phyloP scores from a whole-genome alignment of 306 rosid species.

The Cucumis melo region DNA sequence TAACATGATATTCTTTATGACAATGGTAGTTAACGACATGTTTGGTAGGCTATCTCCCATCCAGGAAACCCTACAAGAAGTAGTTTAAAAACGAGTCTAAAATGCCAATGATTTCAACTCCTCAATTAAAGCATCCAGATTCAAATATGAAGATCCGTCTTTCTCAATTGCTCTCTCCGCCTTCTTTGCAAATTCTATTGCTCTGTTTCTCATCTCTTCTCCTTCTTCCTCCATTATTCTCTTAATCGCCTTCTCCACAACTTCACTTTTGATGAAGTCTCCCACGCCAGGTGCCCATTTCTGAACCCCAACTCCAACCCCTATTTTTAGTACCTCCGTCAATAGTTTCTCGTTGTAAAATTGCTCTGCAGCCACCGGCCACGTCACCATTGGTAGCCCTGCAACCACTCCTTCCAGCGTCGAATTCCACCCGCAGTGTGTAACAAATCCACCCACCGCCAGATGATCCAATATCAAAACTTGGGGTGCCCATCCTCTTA shows the following conservation, averaged over 20 bases:
- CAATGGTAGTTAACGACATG: too few species aligned
- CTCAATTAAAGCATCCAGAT: not conserved
- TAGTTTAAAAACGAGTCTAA: not conserved
- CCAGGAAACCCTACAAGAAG: not conserved
- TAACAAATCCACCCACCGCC: constrained; percentile 49
- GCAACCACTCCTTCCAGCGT: constrained; percentile 37
- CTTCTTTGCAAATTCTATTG: not conserved
- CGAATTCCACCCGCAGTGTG: constrained; percentile 78
- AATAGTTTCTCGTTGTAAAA: not conserved
- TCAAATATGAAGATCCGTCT: not conserved
- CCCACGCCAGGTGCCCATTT: not conserved
- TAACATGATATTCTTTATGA: too few species aligned
- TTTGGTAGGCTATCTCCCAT: too few species aligned
- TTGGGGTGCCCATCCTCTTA: constrained; percentile 34
- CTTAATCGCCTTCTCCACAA: not conserved
- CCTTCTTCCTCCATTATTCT: not conserved
- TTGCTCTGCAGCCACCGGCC: constrained; percentile 30
- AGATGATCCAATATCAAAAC: constrained; percentile 39
- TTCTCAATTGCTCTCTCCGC: not conserved
- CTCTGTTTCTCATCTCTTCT: not conserved
- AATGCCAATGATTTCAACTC: not conserved
- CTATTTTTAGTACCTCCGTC: not conserved
- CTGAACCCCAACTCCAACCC: not conserved
- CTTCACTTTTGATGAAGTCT: not conserved
- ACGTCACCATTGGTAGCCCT: constrained; percentile 49